A percentile compares a stretch with the other conserved stretches of the same genome.
Conservation (phyloP, 768 basidiomycete genomes). For the Filobasidium floriforme region DNA sequence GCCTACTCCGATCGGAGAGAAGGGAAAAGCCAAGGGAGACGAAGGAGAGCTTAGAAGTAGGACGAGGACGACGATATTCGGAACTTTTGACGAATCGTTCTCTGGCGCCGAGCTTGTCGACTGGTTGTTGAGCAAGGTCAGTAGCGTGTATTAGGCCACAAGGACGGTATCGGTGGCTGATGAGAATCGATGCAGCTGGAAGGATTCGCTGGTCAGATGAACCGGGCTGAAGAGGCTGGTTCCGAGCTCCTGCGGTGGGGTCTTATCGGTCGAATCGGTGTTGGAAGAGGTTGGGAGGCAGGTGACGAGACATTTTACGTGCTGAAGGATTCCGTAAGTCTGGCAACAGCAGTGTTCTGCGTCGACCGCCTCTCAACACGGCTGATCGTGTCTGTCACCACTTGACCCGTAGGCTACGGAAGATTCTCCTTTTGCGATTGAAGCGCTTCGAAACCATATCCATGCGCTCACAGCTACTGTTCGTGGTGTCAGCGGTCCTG, state of each 20-base stretch:
- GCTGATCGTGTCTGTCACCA: background rate
- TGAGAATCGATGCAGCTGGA: conserved; percentile 45
- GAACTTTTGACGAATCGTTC: conserved; percentile 59
- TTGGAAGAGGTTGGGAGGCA: conserved; percentile 53
- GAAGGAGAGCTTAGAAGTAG: conserved; percentile 23
- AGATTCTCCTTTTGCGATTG: conserved; percentile 22
- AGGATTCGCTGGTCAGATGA: conserved; percentile 68
- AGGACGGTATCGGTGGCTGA: no score
- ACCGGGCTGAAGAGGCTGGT: conserved; percentile 69
- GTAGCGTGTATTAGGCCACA: background rate
- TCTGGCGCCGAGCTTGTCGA: conserved; percentile 79
- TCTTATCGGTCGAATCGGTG: conserved; percentile 47
- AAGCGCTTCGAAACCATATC: conserved; percentile 22
- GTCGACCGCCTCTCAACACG: background rate
- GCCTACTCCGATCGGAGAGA: background rate
- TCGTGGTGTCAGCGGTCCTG: background rate
- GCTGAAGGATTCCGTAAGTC: conserved; percentile 28
- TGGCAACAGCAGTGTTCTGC: background rate
- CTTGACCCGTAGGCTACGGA: conserved; percentile 14
- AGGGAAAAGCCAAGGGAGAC: background rate
- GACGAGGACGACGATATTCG: conserved; percentile 38
- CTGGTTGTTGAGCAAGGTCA: conserved; percentile 68
- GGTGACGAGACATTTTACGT: conserved; percentile 35
- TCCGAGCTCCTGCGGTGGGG: conserved; percentile 56
- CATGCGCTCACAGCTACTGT: conserved; percentile 12